Conservation (phyloP, 1,139 yeast genomes). For the Tardiomyces digboiensis region DNA sequence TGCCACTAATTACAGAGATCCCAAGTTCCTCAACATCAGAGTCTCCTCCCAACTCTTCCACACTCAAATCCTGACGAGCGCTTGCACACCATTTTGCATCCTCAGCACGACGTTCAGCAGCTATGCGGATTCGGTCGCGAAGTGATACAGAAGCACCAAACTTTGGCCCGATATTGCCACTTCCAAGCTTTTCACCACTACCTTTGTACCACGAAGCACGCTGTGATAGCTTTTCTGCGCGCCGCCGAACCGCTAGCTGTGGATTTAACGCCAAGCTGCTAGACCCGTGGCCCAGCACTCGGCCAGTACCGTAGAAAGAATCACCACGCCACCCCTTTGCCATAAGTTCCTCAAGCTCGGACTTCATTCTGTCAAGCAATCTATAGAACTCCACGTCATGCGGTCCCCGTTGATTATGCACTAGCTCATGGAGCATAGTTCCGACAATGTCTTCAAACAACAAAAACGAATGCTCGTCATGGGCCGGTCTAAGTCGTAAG, state of each 20-base stretch:
- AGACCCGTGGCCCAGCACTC: slow-evolving; percentile 36
- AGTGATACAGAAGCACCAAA: slow-evolving; percentile 16
- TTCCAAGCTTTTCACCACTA: slow-evolving; percentile 18
- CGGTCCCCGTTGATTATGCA: slow-evolving; percentile 73
- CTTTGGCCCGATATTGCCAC: neutral
- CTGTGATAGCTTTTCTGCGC: slow-evolving; percentile 9
- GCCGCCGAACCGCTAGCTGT: neutral
- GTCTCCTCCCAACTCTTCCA: neutral
- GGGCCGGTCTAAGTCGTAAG: slow-evolving; percentile 55
- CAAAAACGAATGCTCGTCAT: slow-evolving; percentile 46
- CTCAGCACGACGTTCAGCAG: slow-evolving; percentile 53
- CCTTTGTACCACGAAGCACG: slow-evolving; percentile 11
- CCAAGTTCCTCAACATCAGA: neutral
- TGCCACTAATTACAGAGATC: neutral
- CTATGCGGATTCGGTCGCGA: slow-evolving; percentile 46
- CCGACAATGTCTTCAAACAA: slow-evolving; percentile 65
- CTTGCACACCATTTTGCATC: slow-evolving; percentile 52
- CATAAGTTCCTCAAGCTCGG: slow-evolving; percentile 48
- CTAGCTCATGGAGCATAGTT: slow-evolving; percentile 81
- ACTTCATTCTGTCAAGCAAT: slow-evolving; percentile 50
- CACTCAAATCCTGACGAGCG: neutral
- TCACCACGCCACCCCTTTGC: slow-evolving; percentile 34
- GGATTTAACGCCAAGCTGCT: too few species aligned
- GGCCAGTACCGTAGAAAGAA: slow-evolving; percentile 42
- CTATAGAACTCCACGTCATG: slow-evolving; percentile 69